Conservation (phyloP, 768 basidiomycete species). For the Pholiota conissans region DNA sequence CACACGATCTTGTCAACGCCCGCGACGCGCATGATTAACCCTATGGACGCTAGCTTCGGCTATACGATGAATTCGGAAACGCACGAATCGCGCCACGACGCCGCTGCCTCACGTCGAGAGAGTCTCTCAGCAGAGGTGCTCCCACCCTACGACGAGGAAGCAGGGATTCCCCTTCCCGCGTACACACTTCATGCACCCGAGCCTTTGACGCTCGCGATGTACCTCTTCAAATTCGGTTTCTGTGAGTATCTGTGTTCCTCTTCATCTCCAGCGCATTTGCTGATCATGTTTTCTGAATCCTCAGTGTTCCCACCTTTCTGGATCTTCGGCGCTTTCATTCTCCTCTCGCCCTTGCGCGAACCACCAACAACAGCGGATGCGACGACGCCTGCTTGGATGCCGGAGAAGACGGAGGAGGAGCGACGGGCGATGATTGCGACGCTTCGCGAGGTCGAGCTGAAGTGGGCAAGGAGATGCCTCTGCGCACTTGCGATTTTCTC, state of each 20-base stretch:
- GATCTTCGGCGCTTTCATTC: constrained; percentile 57
- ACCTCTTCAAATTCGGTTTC: constrained; percentile 65
- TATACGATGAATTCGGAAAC: constrained; percentile 34
- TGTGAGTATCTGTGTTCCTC: constrained; percentile 35
- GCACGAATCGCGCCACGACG: constrained; percentile 42
- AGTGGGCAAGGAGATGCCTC: constrained; percentile 59
- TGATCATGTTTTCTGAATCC: not conserved
- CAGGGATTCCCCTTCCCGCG: constrained; percentile 31
- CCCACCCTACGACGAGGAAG: constrained; percentile 48
- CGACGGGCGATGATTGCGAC: constrained; percentile 43
- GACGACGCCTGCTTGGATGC: constrained; percentile 44
- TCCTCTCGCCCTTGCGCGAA: constrained; percentile 51
- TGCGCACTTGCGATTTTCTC: constrained; percentile 50
- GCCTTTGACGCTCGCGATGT: constrained; percentile 56
- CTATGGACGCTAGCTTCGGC: constrained; percentile 22
- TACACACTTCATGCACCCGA: constrained; percentile 43
- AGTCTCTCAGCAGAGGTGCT: constrained; percentile 30
- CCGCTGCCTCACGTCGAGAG: constrained; percentile 12
- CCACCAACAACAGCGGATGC: constrained; percentile 25
- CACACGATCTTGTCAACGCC: not conserved
- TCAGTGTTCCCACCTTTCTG: constrained; percentile 65
- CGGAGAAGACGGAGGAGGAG: constrained; percentile 55
- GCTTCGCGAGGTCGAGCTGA: constrained; percentile 49
- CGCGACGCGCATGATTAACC: not conserved
- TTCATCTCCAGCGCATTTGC: not conserved